Base-by-base conservation (phyloP, 306 rosid species). In the Vigna angularis region DNA sequence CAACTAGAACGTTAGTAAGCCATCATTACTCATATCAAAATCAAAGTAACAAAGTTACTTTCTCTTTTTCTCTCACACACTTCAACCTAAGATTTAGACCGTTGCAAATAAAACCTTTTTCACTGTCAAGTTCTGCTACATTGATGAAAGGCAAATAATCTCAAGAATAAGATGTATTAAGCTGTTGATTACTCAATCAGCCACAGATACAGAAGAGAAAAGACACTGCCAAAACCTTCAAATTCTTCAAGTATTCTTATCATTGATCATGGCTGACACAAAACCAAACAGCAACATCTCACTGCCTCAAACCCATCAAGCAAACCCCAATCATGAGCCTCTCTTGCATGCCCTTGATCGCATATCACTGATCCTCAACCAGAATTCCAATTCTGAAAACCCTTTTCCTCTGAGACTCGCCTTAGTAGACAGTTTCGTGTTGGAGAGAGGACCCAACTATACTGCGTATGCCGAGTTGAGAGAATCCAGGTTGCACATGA, bases 381-480 rank as follows among this genome's bases (percentile, higher is more conserved):
- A 83, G 32, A 92, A 91, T 72, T 76, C 87, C 0, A 38, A 24
- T 30, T 68, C 85, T 44, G 65, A 85, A 5, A 72, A 68, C 9
- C 87, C 86, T 47, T 49, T 74, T 48, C 87, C 91, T 48, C 86
- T 91, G 13, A 74, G 48, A 2, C 86, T 90, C 75, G 77, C 81
- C 28, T 42, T 86, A 3, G 36, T 82, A 0, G 91, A 87, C 32
- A 83, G 85, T 79, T 88, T 66, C 55, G 2, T 78, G 74, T 83
- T 89, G 93, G 96, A 95, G 85, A 85, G 97, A 88, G 98, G 98
- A 16, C 91, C 92, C 9, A 91, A 91, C 45, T 95, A 95, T 80
- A 45, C 32, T 22, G 97, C 95, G 12, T 95, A 95, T 45, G 95
- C 98, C 1, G 87, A 90, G 5, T 80, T 95, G 72, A 81, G 98